Conservation (phyloP, 352 stramenopile species). For the Phytophthora tentaculata region DNA sequence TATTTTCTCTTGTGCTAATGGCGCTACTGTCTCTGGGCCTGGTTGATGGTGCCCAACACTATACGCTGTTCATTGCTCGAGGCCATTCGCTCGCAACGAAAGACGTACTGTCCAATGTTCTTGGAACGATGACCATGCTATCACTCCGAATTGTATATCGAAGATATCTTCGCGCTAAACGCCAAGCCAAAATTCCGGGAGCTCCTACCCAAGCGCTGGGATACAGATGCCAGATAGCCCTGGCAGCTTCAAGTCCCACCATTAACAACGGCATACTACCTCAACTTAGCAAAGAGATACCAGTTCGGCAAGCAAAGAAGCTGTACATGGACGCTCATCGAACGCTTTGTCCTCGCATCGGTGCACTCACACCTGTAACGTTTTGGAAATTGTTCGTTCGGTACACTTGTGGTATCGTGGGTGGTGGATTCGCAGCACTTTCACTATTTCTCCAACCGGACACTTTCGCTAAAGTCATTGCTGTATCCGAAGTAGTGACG, state of each 20-base stretch:
- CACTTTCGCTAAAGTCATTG: background rate
- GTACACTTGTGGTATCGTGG: constrained; percentile 2
- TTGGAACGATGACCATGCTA: constrained; percentile 25
- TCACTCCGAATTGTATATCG: too few relatives aligned
- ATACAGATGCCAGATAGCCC: constrained; percentile 18
- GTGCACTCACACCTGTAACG: background rate
- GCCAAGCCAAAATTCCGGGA: background rate
- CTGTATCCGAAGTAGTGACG: background rate
- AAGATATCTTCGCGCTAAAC: background rate
- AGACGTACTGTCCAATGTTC: constrained; percentile 21
- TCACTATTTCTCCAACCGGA: constrained; percentile 4
- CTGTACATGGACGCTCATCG: background rate
- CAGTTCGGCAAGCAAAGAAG: too few relatives aligned
- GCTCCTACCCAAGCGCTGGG: background rate
- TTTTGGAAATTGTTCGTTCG: constrained; percentile 1
- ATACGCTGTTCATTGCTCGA: constrained; percentile 5
- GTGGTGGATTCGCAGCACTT: constrained; percentile 1
- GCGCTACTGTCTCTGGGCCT: constrained; percentile 1
- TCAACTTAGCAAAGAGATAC: too few relatives aligned
- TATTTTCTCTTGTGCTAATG: constrained; percentile 4
- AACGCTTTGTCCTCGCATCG: constrained; percentile 3
- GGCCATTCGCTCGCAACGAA: constrained; percentile 19
- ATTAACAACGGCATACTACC: background rate
- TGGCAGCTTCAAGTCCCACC: background rate
- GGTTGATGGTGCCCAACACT: constrained; percentile 19